phyloP scores from a whole-genome alignment of 306 rosid genomes.

The Dryas octopetala region DNA sequence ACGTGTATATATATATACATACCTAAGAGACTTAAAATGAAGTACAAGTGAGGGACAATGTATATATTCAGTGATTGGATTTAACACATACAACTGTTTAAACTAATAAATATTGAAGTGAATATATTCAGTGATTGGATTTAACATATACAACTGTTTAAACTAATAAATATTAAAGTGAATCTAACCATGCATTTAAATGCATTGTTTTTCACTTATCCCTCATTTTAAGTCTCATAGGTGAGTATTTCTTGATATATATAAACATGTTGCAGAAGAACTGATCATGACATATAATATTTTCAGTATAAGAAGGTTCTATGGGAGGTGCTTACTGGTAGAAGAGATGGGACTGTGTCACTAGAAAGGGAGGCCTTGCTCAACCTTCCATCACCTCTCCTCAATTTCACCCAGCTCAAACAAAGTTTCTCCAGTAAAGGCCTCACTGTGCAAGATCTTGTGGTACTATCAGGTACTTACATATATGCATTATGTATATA shows the following conservation, averaged over 20 bases:
- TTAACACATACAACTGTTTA: too few species aligned
- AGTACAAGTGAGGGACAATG: too few species aligned
- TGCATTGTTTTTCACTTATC: too few species aligned
- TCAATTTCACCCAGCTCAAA: constrained; percentile 45
- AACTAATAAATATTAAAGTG: not conserved
- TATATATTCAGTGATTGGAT: too few species aligned
- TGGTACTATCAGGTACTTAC: constrained; percentile 53
- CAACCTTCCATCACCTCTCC: constrained; percentile 46
- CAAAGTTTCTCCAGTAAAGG: constrained; percentile 33
- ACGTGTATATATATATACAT: too few species aligned
- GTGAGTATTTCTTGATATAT: not conserved
- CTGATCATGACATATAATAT: not conserved
- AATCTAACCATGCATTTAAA: too few species aligned
- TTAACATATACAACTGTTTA: too few species aligned
- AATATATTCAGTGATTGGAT: too few species aligned
- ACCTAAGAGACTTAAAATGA: too few species aligned
- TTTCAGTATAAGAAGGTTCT: constrained; percentile 38
- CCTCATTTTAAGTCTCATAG: too few species aligned
- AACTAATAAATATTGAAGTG: not conserved
- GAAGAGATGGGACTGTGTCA: constrained; percentile 63
- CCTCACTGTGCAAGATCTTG: constrained; percentile 48
- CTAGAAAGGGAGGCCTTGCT: constrained; percentile 12
- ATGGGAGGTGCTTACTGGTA: constrained; percentile 66
- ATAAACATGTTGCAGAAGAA: too few species aligned
- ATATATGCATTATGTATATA: too few species aligned